Conservation (phyloP, 2,329 filamentous ascomycete species). For the Ophiostoma triangulosporum region DNA sequence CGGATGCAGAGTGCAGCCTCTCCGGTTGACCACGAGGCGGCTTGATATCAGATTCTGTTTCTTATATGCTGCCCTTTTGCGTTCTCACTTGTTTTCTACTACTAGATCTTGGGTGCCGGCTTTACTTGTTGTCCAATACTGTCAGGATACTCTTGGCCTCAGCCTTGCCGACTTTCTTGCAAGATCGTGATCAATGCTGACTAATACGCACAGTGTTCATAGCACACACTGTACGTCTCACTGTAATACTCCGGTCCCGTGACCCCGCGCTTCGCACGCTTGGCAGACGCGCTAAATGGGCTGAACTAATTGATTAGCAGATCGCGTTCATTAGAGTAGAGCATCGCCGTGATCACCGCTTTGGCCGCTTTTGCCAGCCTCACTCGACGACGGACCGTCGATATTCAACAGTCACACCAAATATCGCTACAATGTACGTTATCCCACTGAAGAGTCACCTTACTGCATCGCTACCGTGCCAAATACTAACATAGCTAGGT, state of each 20-base stretch:
- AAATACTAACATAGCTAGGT: not conserved
- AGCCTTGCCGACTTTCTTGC: too few species aligned
- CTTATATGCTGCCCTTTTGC: too few species aligned
- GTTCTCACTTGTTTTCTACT: too few species aligned
- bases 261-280: slow-evolving; percentile 9
- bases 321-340: not conserved
- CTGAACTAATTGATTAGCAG: too few species aligned
- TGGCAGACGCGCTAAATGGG: slow-evolving; percentile 10
- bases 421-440: not conserved
- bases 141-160: too few species aligned
- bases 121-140: too few species aligned
- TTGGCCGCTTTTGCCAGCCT: not conserved
- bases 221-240: not conserved
- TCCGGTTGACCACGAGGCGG: too few species aligned
- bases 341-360: not conserved
- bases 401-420: too few species aligned
- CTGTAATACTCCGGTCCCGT: slow-evolving; percentile 7
- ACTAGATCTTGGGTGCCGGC: too few species aligned
- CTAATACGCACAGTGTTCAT: not conserved
- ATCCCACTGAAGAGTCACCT: not conserved
- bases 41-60: too few species aligned
- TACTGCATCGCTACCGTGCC: not conserved
- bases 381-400: not conserved
- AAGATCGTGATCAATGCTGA: too few species aligned
- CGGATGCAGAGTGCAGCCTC: too few species aligned